phyloP scores from a whole-genome alignment of 768 basidiomycete genomes.

The Kwoniella bestiolae region DNA sequence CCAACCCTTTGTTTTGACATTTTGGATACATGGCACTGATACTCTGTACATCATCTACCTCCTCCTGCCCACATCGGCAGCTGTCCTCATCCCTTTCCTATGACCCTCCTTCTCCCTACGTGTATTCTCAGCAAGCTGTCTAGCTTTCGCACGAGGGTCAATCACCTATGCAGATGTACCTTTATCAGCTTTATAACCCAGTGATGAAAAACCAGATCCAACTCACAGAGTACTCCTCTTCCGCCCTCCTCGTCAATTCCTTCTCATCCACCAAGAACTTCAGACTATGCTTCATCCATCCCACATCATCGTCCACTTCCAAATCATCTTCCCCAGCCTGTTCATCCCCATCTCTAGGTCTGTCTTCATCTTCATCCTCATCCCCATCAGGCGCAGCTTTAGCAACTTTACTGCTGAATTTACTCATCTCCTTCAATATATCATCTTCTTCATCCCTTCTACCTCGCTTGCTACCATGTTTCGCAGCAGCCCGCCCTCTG shows the following conservation, averaged over 20 bases:
- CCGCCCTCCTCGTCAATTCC: conserved; percentile 53
- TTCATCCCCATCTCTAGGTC: conserved; percentile 1
- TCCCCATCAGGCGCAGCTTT: conserved; percentile 30
- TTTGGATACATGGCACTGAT: conserved; percentile 2
- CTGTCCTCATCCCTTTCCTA: conserved; percentile 31
- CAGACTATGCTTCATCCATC: conserved; percentile 54
- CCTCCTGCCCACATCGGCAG: conserved; percentile 33
- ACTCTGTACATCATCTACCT: conserved; percentile 3
- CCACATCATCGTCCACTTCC: conserved; percentile 57
- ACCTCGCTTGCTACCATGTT: conserved; percentile 67
- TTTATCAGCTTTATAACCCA: not conserved
- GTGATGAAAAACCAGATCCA: not conserved
- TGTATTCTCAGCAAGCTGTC: conserved; percentile 40
- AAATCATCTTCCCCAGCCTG: conserved; percentile 35
- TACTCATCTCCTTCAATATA: conserved; percentile 47
- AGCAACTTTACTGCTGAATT: conserved; percentile 46
- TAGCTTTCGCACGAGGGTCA: conserved; percentile 55
- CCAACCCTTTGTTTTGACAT: conserved; percentile 4
- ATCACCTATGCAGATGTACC: conserved; percentile 45
- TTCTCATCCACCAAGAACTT: conserved; percentile 52
- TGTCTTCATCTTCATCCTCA: conserved; percentile 5
- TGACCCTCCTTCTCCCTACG: conserved; percentile 25
- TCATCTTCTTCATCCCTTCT: conserved; percentile 57
- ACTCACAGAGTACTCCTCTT: conserved; percentile 56
- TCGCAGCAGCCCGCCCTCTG: conserved; percentile 64